A percentile compares a stretch with the other conserved stretches of the same genome.
These are phyloP conservation scores for Tricholoma flavovirens DNA, from an alignment of 768 basidiomycete species.

Conservation along the genomic window DNA sequence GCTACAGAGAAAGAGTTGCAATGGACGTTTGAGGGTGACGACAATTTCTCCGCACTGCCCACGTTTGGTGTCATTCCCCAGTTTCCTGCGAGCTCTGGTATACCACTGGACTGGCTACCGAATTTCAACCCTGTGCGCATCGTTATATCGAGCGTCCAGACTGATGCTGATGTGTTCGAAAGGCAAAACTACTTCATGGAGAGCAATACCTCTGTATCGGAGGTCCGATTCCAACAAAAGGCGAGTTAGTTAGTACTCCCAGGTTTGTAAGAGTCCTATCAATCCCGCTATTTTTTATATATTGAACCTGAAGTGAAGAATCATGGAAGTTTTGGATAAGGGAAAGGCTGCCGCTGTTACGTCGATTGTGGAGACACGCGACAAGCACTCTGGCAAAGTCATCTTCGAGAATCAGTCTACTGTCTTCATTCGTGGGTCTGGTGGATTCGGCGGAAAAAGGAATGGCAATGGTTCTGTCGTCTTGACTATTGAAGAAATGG, in stretches of 20 bases:
- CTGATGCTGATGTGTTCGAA: not conserved
- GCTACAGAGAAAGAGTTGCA: constrained; percentile 90
- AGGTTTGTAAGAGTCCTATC: constrained; percentile 40
- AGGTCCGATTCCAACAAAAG: constrained; percentile 80
- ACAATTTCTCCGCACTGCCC: constrained; percentile 79
- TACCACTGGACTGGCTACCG: constrained; percentile 83
- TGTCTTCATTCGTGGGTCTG: constrained; percentile 86
- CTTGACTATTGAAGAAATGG: not conserved
- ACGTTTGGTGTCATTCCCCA: constrained; percentile 97
- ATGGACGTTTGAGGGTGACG: constrained; percentile 87
- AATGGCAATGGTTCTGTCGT: constrained; percentile 58
- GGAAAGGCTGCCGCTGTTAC: constrained; percentile 94
- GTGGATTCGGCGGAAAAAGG: constrained; percentile 95
- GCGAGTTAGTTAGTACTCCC: constrained; percentile 68
- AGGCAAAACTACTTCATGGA: constrained; percentile 97
- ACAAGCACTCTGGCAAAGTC: constrained; percentile 69
- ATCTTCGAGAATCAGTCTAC: constrained; percentile 93
- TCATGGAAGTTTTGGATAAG: constrained; percentile 81
- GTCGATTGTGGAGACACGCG: constrained; percentile 68
- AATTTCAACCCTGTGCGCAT: constrained; percentile 83
- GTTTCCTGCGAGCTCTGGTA: constrained; percentile 61
- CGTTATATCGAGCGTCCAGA: not conserved
- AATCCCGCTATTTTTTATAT: not conserved
- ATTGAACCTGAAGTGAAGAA: constrained; percentile 28
- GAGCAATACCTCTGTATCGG: constrained; percentile 93